Base-by-base conservation (phyloP, 2,329 filamentous ascomycete genomes). In the Pezicula radicicola region DNA sequence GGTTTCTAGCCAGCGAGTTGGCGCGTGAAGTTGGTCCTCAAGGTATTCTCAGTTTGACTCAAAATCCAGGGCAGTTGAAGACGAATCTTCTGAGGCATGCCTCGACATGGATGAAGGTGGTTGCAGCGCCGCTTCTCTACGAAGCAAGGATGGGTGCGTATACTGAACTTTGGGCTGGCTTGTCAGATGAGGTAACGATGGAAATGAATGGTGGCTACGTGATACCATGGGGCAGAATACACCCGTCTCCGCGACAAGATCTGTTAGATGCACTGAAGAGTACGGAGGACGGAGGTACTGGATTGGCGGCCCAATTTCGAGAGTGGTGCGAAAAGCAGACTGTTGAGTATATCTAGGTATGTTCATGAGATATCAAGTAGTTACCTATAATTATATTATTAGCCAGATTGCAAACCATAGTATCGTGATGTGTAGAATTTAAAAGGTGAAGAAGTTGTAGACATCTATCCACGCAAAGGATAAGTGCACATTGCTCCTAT, bases 231-330 rank as follows among this genome's bases (percentile, higher is more conserved):
- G 51, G 56, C 13, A 64, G 68, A 12, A 16, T 58, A 27, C 56
- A 62, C 53, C 51, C 55, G 1, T 50, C 25, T 16, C 60, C 57
- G 12, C 45, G 63, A n/a, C 13, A 48, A 6, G 76, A 70, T 71
- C 75, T 49, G n/a, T 7, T 50, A 6, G 18, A 18, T 9, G 39
- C 50, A 13, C 9, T 45, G 40, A 45, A 25, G 46, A 28, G 19
- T 6, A 35, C 30, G 30, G 41, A 50, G n/a, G 46, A 50, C 3
- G 50, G 46, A 13, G 50, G 50, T 21, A 44, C 48, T 6, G 50
- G 50, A 19, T 16, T 25, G 9, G 50, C 40, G 13, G 27, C 6
- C 4, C 16, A n/a, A 19, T 39, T 50, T 18, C 18, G 36, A 30
- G 37, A 37, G 9, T 53, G 39, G 39, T 53, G 50, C 37, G 50